Percentiles rank a stretch among this genome's conserved stretches.
Evolutionary conservation across 306 rosid genomes (phyloP).

Genomic region (Vachellia collinsii): DNA sequence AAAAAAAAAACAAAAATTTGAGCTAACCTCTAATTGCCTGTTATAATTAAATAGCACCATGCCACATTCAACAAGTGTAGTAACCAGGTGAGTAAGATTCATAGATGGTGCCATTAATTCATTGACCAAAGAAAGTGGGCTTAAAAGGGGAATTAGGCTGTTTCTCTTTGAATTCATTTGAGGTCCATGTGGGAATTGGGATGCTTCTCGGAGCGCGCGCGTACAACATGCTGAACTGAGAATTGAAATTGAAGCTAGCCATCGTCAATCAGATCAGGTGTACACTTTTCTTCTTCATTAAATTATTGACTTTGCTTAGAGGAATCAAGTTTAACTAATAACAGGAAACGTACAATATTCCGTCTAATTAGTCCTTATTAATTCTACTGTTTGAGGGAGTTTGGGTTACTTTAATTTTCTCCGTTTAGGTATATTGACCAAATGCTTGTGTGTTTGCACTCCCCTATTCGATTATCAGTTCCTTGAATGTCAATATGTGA

Average conservation of each 20-base stretch:
- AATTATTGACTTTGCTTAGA: not conserved
- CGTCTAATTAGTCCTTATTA: not conserved
- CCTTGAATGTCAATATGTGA: not conserved
- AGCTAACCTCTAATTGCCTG: no score
- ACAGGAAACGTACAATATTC: not conserved
- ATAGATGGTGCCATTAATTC: not conserved
- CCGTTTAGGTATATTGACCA: conserved; percentile 17
- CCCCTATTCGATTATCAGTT: not conserved
- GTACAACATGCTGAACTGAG: not conserved
- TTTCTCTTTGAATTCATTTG: not conserved
- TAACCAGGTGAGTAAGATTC: no score
- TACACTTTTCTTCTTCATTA: not conserved
- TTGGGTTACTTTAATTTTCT: not conserved
- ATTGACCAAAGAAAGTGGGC: not conserved
- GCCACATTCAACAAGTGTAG: no score
- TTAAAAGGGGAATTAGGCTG: not conserved
- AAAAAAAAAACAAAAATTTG: no score
- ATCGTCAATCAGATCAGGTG: not conserved
- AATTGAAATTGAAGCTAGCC: not conserved
- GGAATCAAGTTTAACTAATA: not conserved
- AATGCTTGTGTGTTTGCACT: not conserved
- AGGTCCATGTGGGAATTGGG: not conserved
- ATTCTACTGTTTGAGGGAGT: not conserved
- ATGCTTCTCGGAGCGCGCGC: not conserved
- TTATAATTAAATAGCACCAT: no score